phyloP scores from a whole-genome alignment of 352 stramenopile genomes.

The Pythium oligandrum region DNA sequence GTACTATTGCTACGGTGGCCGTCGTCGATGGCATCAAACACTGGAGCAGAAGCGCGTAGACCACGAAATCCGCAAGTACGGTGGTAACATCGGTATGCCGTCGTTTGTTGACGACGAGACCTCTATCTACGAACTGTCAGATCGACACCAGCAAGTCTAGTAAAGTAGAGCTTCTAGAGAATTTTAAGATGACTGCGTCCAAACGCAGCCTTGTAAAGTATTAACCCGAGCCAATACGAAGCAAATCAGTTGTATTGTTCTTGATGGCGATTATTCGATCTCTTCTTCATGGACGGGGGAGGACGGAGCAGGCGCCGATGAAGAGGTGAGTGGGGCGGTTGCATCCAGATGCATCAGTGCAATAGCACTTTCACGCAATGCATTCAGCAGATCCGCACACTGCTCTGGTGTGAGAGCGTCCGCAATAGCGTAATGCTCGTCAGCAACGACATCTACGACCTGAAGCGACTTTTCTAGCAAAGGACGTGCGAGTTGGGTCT shows the following conservation, averaged over 20 bases:
- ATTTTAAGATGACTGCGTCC: neutral
- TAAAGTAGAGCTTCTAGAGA: neutral
- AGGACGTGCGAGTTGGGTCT: slow-evolving; percentile 47
- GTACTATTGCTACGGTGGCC: slow-evolving; percentile 30
- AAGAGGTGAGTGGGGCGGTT: slow-evolving; percentile 1
- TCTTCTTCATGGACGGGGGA: neutral
- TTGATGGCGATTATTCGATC: neutral
- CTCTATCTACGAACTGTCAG: slow-evolving; percentile 9
- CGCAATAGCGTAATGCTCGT: slow-evolving; percentile 71
- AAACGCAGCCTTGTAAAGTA: neutral
- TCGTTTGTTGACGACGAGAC: slow-evolving; percentile 17
- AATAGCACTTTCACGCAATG: slow-evolving; percentile 65
- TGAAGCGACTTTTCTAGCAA: slow-evolving; percentile 72
- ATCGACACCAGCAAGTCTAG: neutral
- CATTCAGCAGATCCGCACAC: slow-evolving; percentile 58
- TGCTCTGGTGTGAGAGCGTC: slow-evolving; percentile 54
- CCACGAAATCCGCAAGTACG: slow-evolving; percentile 27
- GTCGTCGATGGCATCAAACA: slow-evolving; percentile 33
- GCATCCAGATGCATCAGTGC: slow-evolving; percentile 50
- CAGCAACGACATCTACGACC: slow-evolving; percentile 71
- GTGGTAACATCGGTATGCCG: slow-evolving; percentile 17
- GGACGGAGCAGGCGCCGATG: too few relatives aligned
- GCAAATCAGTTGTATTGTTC: neutral
- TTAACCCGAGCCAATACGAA: neutral
- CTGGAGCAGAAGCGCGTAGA: slow-evolving; percentile 36